Base-by-base conservation (phyloP, 768 basidiomycete genomes). In the Psilocybe sp. region DNA sequence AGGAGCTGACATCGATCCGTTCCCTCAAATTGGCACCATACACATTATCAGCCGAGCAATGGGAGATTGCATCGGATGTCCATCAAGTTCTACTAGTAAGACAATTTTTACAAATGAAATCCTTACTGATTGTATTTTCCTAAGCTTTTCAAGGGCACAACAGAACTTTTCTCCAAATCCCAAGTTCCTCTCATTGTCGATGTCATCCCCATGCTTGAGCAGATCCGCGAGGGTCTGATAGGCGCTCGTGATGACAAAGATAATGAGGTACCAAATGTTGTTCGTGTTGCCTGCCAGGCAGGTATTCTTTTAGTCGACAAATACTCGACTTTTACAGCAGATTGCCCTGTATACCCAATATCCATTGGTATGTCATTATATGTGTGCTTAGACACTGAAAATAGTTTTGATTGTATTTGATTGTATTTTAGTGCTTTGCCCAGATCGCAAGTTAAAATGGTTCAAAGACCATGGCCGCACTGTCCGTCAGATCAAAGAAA, bases 31-130 rank as follows among this genome's bases (percentile, higher is more conserved):
- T 69, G 1, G 15, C 33, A 9, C 50, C 50, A 23, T 69, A 62
- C 47, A 31, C 32, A 0, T 52, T 69, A 13, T 56, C 59, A 9
- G 37, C 35, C 0, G 49, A 36, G 2, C 65, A 63, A 18, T 67
- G 67, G 67, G 44, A 52, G 16, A 44, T 68, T 2, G 61, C 67
- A 1, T 47, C 54, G 16, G 50, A 63, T n/a, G 51, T 70, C 11
- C 40, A 40, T 1, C 57, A 61, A 20, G 57, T 66, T 23, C 57
- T 68, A 4, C 19, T 58, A 44, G 66, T 65, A 40, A 16, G 49
- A 51, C 15, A 34, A 49, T 57, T n/a, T n/a, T n/a, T n/a, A n/a
- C n/a, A n/a, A n/a, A n/a, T n/a, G n/a, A n/a, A n/a, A n/a, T n/a
- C n/a, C n/a, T n/a, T n/a, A n/a, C n/a, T n/a, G n/a, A n/a, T n/a